Evolutionary conservation across 306 rosid species (phyloP).

Genomic region (Rubus idaeus): DNA sequence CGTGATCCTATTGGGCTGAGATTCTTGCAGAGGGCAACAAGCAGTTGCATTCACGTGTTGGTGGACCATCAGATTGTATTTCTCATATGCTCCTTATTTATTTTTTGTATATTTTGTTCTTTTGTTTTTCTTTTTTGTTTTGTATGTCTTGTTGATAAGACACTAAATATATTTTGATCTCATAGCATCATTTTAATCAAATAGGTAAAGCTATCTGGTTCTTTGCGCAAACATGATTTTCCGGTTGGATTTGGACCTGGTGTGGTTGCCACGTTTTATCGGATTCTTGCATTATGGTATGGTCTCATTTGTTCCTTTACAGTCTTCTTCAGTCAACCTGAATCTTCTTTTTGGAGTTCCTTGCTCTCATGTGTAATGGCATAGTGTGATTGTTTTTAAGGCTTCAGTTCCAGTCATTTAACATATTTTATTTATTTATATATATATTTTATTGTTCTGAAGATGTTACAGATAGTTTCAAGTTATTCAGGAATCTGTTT

Average conservation of each 20-base stretch:
- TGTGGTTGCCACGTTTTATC: conserved; percentile 70
- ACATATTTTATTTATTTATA: neutral
- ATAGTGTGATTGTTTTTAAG: neutral
- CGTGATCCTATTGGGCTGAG: conserved; percentile 37
- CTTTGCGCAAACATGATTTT: conserved; percentile 36
- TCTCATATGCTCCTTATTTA: conserved; percentile 14
- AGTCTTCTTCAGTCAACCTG: neutral
- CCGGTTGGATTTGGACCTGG: conserved; percentile 90
- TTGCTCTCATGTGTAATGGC: neutral
- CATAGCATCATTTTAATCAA: conserved; percentile 24
- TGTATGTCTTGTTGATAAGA: conserved; percentile 21
- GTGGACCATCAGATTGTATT: conserved; percentile 59
- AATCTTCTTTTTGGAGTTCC: neutral
- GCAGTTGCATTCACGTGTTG: conserved; percentile 68
- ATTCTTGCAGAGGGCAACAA: conserved; percentile 37
- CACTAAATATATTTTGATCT: conserved; percentile 10
- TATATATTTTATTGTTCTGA: neutral
- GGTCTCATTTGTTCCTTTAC: conserved; percentile 13
- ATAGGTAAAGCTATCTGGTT: conserved; percentile 69
- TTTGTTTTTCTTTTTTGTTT: neutral
- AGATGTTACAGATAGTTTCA: neutral
- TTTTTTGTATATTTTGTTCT: neutral
- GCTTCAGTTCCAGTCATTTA: neutral
- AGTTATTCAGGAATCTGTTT: neutral
- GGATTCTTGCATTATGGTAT: conserved; percentile 73